A percentile compares a stretch with the other conserved stretches of the same genome.
Conservation (phyloP, 2,329 filamentous ascomycete genomes). For the Acarospora socialis region DNA sequence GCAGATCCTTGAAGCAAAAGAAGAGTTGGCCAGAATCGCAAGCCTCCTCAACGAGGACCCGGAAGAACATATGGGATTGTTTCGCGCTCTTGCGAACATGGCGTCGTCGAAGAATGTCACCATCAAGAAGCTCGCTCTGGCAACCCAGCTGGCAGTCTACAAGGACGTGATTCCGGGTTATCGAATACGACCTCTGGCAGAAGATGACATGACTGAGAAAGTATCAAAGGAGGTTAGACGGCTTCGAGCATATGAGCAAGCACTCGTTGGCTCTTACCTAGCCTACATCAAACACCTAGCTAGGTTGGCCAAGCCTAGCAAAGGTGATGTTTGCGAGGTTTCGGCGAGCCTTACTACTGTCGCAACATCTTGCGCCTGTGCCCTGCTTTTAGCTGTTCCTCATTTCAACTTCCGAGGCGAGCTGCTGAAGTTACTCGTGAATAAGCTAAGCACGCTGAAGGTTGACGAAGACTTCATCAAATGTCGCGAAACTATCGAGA, state of each 20-base stretch:
- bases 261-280: constrained; percentile 73
- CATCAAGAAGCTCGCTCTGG: constrained; percentile 74
- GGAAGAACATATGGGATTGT: constrained; percentile 69
- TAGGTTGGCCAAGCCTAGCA: constrained; percentile 46
- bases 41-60: constrained; percentile 76
- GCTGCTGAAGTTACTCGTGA: constrained; percentile 71
- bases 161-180: constrained; percentile 96
- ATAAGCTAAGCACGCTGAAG: constrained; percentile 60
- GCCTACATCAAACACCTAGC: constrained; percentile 65
- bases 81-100: constrained; percentile 65
- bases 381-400: constrained; percentile 63
- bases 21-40: constrained; percentile 77
- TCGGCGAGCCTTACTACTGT: constrained; percentile 46
- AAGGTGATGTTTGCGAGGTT: constrained; percentile 24
- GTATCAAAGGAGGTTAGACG: constrained; percentile 83
- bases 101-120: constrained; percentile 54
- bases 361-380: constrained; percentile 75
- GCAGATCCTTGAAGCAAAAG: constrained; percentile 76
- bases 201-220: constrained; percentile 62
- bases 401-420: constrained; percentile 96
- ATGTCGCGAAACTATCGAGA: constrained; percentile 64
- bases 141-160: constrained; percentile 78
- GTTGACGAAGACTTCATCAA: constrained; percentile 63
- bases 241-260: constrained; percentile 72
- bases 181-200: constrained; percentile 67